Percentiles rank a stretch among this genome's conserved stretches.
Conservation (phyloP, 2,329 filamentous ascomycete genomes). For the Tolypocladium inflatum region DNA sequence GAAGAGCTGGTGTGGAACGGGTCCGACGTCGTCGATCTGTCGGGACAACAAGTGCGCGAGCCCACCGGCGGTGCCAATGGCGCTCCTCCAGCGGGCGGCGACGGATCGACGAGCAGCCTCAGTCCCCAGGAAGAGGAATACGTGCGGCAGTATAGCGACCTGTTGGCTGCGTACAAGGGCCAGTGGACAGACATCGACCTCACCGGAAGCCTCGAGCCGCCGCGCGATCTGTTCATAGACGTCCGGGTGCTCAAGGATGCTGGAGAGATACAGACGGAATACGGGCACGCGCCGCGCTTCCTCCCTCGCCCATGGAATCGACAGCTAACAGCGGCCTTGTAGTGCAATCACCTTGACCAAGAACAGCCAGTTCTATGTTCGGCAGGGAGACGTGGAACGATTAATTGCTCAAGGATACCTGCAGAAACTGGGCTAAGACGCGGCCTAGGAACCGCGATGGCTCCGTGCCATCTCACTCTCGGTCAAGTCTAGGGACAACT, state of each 20-base stretch:
- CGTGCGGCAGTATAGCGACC: conserved; percentile 80
- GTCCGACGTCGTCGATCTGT: conserved; percentile 67
- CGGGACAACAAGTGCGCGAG: conserved; percentile 43
- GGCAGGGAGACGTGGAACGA: conserved; percentile 90
- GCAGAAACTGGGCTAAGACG: conserved; percentile 59
- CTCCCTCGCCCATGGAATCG: no score
- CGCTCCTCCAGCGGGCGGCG: conserved; percentile 26
- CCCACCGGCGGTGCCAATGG: conserved; percentile 20
- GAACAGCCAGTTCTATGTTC: conserved; percentile 96
- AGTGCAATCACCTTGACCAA: conserved; percentile 94
- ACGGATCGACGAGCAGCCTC: conserved; percentile 60
- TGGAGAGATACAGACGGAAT: conserved; percentile 97
- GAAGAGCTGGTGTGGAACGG: conserved; percentile 93
- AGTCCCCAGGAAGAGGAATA: conserved; percentile 97
- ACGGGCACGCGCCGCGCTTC: conserved; percentile 58
- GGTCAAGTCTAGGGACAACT: not conserved
- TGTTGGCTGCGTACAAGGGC: conserved; percentile 93
- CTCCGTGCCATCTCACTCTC: not conserved
- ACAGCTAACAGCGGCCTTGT: conserved; percentile 12
- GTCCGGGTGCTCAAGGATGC: conserved; percentile 93
- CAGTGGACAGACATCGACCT: conserved; percentile 98
- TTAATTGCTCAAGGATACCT: conserved; percentile 92
- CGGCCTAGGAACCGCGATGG: not conserved
- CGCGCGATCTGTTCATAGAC: conserved; percentile 93
- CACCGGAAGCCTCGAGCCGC: conserved; percentile 86